These are phyloP conservation scores for Plenodomus biglobosus DNA, from an alignment of 2,329 filamentous ascomycete species.

Conservation along the genomic window DNA sequence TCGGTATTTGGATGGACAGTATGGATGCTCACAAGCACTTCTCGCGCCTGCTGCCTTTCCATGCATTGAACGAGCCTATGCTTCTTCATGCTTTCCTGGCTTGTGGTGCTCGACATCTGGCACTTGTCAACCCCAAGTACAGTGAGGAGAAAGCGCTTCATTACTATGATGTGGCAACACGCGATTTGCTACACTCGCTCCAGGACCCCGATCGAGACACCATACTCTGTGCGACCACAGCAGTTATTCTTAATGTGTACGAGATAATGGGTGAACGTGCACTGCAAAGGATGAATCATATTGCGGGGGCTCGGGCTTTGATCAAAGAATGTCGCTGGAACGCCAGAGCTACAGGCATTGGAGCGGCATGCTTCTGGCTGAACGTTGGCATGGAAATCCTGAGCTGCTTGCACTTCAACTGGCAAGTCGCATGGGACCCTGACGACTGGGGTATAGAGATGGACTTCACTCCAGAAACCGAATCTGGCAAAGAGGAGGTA, in stretches of 20 bases:
- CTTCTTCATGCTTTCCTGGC: slow-evolving; percentile 85
- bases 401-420: slow-evolving; percentile 83
- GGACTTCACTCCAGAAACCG: slow-evolving; percentile 62
- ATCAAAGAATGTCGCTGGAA: slow-evolving; percentile 92
- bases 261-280: slow-evolving; percentile 87
- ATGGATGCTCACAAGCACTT: slow-evolving; percentile 87
- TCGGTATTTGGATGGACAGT: slow-evolving; percentile 92
- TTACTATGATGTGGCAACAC: slow-evolving; percentile 85
- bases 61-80: slow-evolving; percentile 81
- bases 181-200: slow-evolving; percentile 71
- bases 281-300: slow-evolving; percentile 83
- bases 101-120: slow-evolving; percentile 81
- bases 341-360: slow-evolving; percentile 74
- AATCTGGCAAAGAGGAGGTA: slow-evolving; percentile 70
- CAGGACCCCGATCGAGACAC: slow-evolving; percentile 85
- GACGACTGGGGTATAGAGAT: slow-evolving; percentile 88
- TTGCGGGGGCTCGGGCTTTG: slow-evolving; percentile 78
- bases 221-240: slow-evolving; percentile 80
- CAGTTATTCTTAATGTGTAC: slow-evolving; percentile 87
- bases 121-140: slow-evolving; percentile 68
- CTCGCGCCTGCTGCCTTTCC: slow-evolving; percentile 77
- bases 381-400: slow-evolving; percentile 91
- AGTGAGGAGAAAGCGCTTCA: slow-evolving; percentile 75
- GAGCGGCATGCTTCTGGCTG: slow-evolving; percentile 89
- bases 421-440: slow-evolving; percentile 83